Conservation (phyloP, 2,329 filamentous ascomycete genomes). For the Cadophora sp. region DNA sequence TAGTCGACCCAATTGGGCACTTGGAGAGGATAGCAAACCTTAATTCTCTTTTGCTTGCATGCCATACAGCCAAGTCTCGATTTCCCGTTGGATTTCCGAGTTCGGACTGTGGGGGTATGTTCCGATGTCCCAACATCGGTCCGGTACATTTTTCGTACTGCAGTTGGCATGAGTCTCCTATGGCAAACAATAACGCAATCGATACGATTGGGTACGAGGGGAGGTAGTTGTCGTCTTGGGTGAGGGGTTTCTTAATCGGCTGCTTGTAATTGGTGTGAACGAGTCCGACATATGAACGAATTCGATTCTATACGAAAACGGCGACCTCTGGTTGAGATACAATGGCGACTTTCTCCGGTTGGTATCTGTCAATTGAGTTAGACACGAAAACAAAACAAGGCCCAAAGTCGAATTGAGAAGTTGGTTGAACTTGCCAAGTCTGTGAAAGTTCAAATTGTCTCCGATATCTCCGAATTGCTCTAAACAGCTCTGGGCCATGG, state of each 20-base stretch:
- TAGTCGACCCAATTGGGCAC: background rate
- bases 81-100: conserved; percentile 27
- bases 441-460: background rate
- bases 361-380: background rate
- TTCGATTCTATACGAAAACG: background rate
- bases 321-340: background rate
- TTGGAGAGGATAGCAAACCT: conserved; percentile 22
- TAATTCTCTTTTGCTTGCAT: conserved; percentile 30
- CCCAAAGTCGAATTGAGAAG: conserved; percentile 1
- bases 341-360: background rate
- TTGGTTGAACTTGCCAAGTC: background rate
- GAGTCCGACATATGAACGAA: background rate
- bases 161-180: conserved; percentile 9
- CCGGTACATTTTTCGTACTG: conserved; percentile 9
- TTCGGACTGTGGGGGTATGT: conserved; percentile 6
- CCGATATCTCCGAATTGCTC: background rate
- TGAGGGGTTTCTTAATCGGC: background rate
- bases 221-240: background rate
- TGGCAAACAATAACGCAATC: background rate
- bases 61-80: conserved; percentile 28
- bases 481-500: conserved; percentile 14
- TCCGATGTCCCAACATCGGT: background rate
- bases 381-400: background rate
- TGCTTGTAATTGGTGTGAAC: background rate
- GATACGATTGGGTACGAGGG: background rate